Evolutionary conservation across 1,139 yeast species (phyloP).

Genomic region (Eremothecium sinecaudum): DNA sequence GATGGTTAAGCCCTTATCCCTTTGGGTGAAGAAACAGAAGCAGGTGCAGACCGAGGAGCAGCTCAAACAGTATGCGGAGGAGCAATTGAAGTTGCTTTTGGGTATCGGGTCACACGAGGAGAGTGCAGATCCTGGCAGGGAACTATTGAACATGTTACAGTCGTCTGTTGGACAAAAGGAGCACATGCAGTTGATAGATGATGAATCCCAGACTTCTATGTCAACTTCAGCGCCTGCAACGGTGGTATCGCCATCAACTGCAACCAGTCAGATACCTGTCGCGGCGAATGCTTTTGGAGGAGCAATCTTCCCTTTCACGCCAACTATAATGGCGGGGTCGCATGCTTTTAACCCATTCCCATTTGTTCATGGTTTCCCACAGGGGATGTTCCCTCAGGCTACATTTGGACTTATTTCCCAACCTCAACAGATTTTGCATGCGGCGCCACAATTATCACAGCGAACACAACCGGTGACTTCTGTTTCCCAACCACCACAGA

Average conservation of each 20-base stretch:
- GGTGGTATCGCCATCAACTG: conserved; percentile 4
- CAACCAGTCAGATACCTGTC: conserved; percentile 1
- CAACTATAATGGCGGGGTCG: conserved; percentile 1
- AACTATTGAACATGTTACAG: conserved; percentile 54
- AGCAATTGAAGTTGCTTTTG: conserved; percentile 51
- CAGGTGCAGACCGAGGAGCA: conserved; percentile 46
- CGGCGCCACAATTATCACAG: conserved; percentile 12
- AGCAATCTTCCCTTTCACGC: background rate
- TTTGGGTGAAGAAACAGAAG: conserved; percentile 48
- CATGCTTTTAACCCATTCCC: conserved; percentile 2
- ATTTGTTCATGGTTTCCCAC: conserved; percentile 2
- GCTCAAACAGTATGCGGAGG: conserved; percentile 44
- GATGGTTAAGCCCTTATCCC: conserved; percentile 48
- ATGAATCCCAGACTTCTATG: conserved; percentile 4
- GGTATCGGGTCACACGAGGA: conserved; percentile 40
- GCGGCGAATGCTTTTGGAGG: background rate
- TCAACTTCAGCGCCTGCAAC: conserved; percentile 2
- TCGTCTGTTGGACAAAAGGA: conserved; percentile 27
- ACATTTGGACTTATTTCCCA: background rate
- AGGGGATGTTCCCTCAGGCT: conserved; percentile 1
- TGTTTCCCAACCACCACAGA: conserved; percentile 9
- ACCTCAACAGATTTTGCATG: conserved; percentile 1
- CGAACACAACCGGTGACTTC: conserved; percentile 13
- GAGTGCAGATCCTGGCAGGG: conserved; percentile 61
- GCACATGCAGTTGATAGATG: conserved; percentile 8